Conservation (phyloP, 352 stramenopile species). For the Globisporangium parvum region DNA sequence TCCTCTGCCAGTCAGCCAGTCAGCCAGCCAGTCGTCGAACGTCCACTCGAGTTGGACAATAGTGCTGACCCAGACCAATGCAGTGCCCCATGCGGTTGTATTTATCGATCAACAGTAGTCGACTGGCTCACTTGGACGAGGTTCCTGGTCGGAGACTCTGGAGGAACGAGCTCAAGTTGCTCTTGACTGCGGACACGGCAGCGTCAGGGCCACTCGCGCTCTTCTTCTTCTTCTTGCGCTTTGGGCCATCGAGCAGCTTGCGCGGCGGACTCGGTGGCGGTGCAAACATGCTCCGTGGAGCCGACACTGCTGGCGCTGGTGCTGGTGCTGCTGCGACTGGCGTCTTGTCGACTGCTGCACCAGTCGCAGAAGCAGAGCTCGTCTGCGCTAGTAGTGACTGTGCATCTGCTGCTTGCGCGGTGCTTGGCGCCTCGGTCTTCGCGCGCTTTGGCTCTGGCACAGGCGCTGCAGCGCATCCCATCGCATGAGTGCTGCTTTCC, state of each 20-base stretch:
- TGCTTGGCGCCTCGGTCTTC: constrained; percentile 11
- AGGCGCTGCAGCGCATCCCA: neutral
- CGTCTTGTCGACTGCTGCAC: neutral
- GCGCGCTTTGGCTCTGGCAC: constrained; percentile 17
- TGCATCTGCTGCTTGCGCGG: neutral
- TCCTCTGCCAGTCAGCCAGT: no score
- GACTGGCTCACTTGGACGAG: constrained; percentile 21
- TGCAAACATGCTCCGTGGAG: constrained; percentile 37
- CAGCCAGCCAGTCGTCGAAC: no score
- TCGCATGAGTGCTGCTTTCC: constrained; percentile 11
- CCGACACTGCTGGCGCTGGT: neutral
- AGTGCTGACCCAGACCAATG: neutral
- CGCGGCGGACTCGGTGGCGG: constrained; percentile 46
- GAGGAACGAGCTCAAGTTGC: constrained; percentile 57
- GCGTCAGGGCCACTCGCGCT: constrained; percentile 28
- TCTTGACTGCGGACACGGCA: constrained; percentile 50
- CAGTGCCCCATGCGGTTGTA: neutral
- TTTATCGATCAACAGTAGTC: neutral
- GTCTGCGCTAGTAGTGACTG: neutral
- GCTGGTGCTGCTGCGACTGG: neutral
- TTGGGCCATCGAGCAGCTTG: constrained; percentile 64
- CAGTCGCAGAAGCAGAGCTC: neutral
- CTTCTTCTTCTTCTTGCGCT: constrained; percentile 66
- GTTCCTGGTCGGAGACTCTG: constrained; percentile 31
- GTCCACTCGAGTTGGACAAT: neutral